These are phyloP conservation scores for Enteropsectra breve DNA, from an alignment of 371 early-diverging fungal genomes.

Conservation along the genomic window DNA sequence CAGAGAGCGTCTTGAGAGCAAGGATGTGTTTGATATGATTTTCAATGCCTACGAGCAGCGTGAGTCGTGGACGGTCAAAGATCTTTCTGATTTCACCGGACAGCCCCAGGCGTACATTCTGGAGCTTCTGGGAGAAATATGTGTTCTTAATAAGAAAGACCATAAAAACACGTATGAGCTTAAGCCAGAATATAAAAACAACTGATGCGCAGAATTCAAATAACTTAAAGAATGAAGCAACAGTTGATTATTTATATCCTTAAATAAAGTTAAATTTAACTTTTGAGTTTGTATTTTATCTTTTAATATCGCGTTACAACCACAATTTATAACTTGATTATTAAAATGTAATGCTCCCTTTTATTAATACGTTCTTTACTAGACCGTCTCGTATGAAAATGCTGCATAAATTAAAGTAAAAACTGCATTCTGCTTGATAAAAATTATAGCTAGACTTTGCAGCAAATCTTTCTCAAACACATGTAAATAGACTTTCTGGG, in stretches of 20 bases:
- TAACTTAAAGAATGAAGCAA: too few species aligned
- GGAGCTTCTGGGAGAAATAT: slow-evolving; percentile 58
- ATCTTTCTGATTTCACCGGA: slow-evolving; percentile 59
- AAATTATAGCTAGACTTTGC: too few species aligned
- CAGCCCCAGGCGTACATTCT: slow-evolving; percentile 62
- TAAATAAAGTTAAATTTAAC: neutral
- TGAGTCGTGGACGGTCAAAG: slow-evolving; percentile 59
- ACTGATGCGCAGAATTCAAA: neutral
- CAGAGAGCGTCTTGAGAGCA: slow-evolving; percentile 59
- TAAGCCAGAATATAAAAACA: slow-evolving; percentile 58
- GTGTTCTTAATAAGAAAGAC: slow-evolving; percentile 59
- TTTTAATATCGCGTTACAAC: neutral
- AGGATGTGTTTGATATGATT: slow-evolving; percentile 59
- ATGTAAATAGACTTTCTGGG: too few species aligned
- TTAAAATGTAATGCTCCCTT: too few species aligned
- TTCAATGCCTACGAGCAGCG: slow-evolving; percentile 61
- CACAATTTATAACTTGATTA: too few species aligned
- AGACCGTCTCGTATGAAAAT: too few species aligned
- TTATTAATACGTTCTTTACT: too few species aligned
- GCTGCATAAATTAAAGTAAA: too few species aligned
- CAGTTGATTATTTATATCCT: neutral
- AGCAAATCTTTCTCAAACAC: too few species aligned
- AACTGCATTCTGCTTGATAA: too few species aligned
- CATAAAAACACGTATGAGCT: slow-evolving; percentile 59
- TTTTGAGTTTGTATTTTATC: neutral